Conservation (phyloP, 2,329 filamentous ascomycete genomes). For the Fusarium sp. region DNA sequence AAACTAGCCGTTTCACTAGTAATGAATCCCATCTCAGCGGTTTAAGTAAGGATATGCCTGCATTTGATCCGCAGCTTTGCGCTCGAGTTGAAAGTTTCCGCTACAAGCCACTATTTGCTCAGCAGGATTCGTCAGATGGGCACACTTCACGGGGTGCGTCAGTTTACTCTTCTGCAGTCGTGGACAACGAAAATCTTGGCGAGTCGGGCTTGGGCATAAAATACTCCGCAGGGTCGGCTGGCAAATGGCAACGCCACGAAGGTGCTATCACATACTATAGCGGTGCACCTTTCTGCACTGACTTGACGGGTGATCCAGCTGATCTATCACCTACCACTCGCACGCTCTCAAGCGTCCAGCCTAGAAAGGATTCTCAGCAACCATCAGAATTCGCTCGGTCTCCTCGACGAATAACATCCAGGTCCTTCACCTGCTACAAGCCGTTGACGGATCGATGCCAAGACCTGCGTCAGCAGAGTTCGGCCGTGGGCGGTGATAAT, state of each 20-base stretch:
- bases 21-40: slow-evolving; percentile 49
- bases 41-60: slow-evolving; percentile 54
- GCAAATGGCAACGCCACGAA: slow-evolving; percentile 67
- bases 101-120: slow-evolving; percentile 71
- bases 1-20: slow-evolving; percentile 50
- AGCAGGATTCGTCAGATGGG: slow-evolving; percentile 58
- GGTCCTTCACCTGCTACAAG: slow-evolving; percentile 60
- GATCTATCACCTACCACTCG: slow-evolving; percentile 60
- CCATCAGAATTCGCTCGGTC: slow-evolving; percentile 35
- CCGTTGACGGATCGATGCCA: slow-evolving; percentile 58
- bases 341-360: slow-evolving; percentile 58
- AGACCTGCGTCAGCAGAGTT: slow-evolving; percentile 11
- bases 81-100: slow-evolving; percentile 62
- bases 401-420: slow-evolving; percentile 57
- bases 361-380: slow-evolving; percentile 40
- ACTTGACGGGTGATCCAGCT: slow-evolving; percentile 75
- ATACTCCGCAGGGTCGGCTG: slow-evolving; percentile 59
- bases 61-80: slow-evolving; percentile 52
- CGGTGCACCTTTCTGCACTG: slow-evolving; percentile 81
- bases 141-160: slow-evolving; percentile 61
- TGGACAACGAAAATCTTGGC: slow-evolving; percentile 60
- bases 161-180: slow-evolving; percentile 58
- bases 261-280: slow-evolving; percentile 87
- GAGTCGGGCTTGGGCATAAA: slow-evolving; percentile 59
- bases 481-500: slow-evolving; percentile 45